A percentile compares a stretch with the other conserved stretches of the same genome.
phyloP scores from a whole-genome alignment of 352 stramenopile species.

The Peronospora belbahrii region DNA sequence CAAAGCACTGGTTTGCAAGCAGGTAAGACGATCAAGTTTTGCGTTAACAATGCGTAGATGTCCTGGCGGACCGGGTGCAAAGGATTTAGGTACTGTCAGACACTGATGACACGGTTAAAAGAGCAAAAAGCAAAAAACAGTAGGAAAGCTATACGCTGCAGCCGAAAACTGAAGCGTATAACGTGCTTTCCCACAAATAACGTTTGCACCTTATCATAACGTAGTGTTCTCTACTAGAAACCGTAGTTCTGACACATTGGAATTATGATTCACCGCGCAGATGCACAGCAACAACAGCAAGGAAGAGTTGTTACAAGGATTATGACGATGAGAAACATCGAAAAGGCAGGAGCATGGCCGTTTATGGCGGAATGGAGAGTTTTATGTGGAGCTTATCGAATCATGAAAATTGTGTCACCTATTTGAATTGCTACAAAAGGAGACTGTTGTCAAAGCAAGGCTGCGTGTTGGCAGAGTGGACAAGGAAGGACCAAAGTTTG shows the following conservation, averaged over 20 bases:
- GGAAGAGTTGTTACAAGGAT: too few relatives aligned
- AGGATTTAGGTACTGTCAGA: conserved; percentile 34
- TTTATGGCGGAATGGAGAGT: conserved; percentile 48
- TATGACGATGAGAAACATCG: too few relatives aligned
- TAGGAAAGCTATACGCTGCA: conserved; percentile 41
- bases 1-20: conserved; percentile 48
- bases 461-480: too few relatives aligned
- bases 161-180: conserved; percentile 43
- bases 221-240: too few relatives aligned
- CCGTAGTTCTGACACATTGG: too few relatives aligned
- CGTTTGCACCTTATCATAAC: too few relatives aligned
- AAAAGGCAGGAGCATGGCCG: too few relatives aligned
- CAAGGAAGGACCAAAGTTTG: too few relatives aligned
- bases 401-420: conserved; percentile 18
- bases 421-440: too few relatives aligned
- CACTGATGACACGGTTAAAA: conserved; percentile 39
- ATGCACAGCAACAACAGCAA: too few relatives aligned
- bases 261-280: too few relatives aligned
- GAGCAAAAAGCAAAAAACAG: conserved; percentile 46
- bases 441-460: too few relatives aligned
- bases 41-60: conserved; percentile 48
- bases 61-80: conserved; percentile 50
- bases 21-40: conserved; percentile 57
- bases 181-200: conserved; percentile 56
- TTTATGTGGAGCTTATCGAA: conserved; percentile 50